phyloP scores from a whole-genome alignment of 2,329 filamentous ascomycete genomes.

The Colletotrichum godetiae region DNA sequence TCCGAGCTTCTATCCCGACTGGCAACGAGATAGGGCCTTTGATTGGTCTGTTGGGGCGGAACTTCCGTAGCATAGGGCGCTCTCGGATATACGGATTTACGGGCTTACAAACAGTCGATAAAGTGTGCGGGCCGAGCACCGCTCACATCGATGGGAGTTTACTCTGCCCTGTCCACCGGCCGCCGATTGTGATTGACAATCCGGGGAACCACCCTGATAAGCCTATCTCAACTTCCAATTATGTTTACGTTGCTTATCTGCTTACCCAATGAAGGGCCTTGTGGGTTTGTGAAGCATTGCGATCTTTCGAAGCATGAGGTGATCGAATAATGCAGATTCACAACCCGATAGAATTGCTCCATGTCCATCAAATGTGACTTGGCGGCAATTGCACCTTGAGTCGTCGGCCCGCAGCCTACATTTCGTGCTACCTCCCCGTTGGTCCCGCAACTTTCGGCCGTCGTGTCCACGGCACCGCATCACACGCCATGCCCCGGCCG shows the following conservation, averaged over 20 bases:
- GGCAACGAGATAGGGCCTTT: background rate
- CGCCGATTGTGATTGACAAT: background rate
- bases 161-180: background rate
- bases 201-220: background rate
- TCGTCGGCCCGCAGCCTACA: background rate
- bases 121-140: background rate
- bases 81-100: background rate
- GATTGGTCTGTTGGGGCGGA: background rate
- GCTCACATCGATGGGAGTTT: background rate
- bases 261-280: background rate
- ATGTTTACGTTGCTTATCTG: slow-evolving; percentile 1
- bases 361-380: background rate
- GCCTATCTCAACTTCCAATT: background rate
- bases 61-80: background rate
- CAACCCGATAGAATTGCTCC: background rate
- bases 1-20: background rate
- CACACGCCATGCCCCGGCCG: slow-evolving; percentile 59
- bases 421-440: background rate
- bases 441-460: background rate
- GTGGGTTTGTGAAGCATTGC: background rate
- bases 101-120: background rate
- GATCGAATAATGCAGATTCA: background rate
- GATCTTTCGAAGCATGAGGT: background rate
- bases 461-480: background rate
- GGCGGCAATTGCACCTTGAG: background rate